Base-by-base conservation (phyloP, 768 basidiomycete genomes). In the Tricholoma furcatifolium region DNA sequence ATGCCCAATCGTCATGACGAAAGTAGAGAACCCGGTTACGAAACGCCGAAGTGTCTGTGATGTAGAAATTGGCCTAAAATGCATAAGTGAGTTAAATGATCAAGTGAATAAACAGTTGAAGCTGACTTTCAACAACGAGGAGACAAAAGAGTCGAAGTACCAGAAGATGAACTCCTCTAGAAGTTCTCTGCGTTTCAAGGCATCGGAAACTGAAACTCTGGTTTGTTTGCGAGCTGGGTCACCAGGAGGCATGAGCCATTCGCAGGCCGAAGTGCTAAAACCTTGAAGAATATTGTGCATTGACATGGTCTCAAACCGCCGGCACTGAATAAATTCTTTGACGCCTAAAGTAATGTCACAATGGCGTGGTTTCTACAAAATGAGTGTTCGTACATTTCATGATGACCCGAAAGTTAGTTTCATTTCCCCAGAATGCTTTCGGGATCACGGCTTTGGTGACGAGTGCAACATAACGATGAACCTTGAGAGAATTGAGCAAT, bases 1-100 rank as follows among this genome's bases (percentile, higher is more conserved):
- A 71, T n/a, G 78, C 74, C 97, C 96, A 99, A 60, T 96, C 94
- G 47, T 96, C 93, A 50, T 98, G 93, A 10, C 92, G 83, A 67
- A 97, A 98, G 65, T 95, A 99, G 1, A 98, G 72, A 1, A 95
- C 78, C 40, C 83, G 82, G 55, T 94, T 89, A 36, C 87, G 78
- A 61, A 86, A 92, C 6, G 87, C 88, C 17, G 88, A 85, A 0
- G 95, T 92, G 58, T 98, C 91, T 0, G 97, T 98, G 40, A 93
- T 78, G 67, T 98, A 98, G 70, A 97, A 99, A 0, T 87, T 86
- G 2, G 92, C 92, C 95, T 98, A 23, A 10, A 42, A 20, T 43
- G 2, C 27, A 24, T 45, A 27, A 7, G 27, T 27, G 15, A 8
- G 31, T n/a, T 50, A 23, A 45, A 35, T 39, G 21, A 41, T n/a